These are phyloP conservation scores for Scutellaria minor DNA, from an alignment of 257 asterid genomes.

Conservation along the genomic window DNA sequence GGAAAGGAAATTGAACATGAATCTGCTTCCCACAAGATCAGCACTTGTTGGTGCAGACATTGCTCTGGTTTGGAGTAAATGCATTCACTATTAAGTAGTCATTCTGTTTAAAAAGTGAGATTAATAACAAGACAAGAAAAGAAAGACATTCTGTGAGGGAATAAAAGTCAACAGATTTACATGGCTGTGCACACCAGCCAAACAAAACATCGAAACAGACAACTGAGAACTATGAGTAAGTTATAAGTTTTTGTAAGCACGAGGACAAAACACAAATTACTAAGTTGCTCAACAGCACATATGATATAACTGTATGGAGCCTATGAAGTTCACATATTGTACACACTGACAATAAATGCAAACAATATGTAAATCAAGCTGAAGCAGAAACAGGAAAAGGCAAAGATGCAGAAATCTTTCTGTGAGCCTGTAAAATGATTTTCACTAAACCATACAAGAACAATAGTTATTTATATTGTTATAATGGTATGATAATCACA, in stretches of 20 bases:
- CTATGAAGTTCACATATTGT: conserved; percentile 13
- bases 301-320: conserved; percentile 1
- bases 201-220: neutral
- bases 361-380: conserved; percentile 28
- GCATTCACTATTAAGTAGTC: neutral
- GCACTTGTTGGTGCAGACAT: conserved; percentile 14
- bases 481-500: neutral
- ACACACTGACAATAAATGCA: conserved; percentile 8
- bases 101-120: conserved; percentile 6
- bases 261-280: conserved; percentile 5
- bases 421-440: neutral
- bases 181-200: conserved; percentile 22
- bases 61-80: conserved; percentile 17
- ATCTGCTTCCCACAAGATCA: conserved; percentile 9
- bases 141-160: conserved; percentile 1
- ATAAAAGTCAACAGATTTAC: conserved; percentile 14
- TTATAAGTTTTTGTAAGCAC: conserved; percentile 12
- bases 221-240: conserved; percentile 8
- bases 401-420: conserved; percentile 20
- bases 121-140: conserved; percentile 2
- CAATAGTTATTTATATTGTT: neutral
- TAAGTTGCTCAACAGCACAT: conserved; percentile 15
- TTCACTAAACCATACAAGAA: conserved; percentile 12
- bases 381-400: conserved; percentile 28
- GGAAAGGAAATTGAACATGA: conserved; percentile 20